Percentiles rank a stretch among this genome's conserved stretches.
These are phyloP conservation scores for Neurospora sp. DNA, from an alignment of 495 filamentous ascomycete species.

Conservation along the genomic window DNA sequence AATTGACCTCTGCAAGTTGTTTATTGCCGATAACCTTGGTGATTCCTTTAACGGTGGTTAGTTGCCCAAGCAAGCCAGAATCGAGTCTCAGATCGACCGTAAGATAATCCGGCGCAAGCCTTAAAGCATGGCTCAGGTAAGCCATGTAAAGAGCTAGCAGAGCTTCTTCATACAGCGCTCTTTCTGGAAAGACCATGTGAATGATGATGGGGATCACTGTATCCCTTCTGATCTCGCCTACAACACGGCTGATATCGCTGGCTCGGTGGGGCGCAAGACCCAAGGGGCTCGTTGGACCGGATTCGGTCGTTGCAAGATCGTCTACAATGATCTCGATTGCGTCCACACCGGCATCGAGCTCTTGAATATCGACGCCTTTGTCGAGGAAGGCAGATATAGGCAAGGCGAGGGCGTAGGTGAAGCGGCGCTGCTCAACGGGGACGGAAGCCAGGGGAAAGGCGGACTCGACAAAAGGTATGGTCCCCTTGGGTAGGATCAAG, in stretches of 20 bases:
- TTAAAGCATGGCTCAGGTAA: conserved; percentile 49
- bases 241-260: conserved; percentile 41
- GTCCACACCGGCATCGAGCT: conserved; percentile 56
- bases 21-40: conserved; percentile 57
- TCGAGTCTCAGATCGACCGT: conserved; percentile 51
- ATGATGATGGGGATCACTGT: conserved; percentile 56
- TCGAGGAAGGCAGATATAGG: conserved; percentile 44
- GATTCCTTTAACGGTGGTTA: conserved; percentile 44
- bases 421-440: conserved; percentile 49
- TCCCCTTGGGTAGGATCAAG: conserved; percentile 44
- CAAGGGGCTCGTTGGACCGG: conserved; percentile 29
- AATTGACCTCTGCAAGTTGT: conserved; percentile 30
- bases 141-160: conserved; percentile 42
- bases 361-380: conserved; percentile 40
- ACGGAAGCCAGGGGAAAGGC: conserved; percentile 56
- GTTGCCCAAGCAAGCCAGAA: conserved; percentile 30
- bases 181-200: conserved; percentile 42
- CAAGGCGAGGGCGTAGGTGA: conserved; percentile 55
- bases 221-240: conserved; percentile 46
- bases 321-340: conserved; percentile 59
- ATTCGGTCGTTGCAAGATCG: conserved; percentile 30
- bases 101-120: conserved; percentile 58
- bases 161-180: conserved; percentile 10
- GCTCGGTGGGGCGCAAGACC: conserved; percentile 34
- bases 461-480: conserved; percentile 49